These are phyloP conservation scores for Aleurites moluccanus DNA, from an alignment of 441 rosid genomes.

Conservation along the genomic window DNA sequence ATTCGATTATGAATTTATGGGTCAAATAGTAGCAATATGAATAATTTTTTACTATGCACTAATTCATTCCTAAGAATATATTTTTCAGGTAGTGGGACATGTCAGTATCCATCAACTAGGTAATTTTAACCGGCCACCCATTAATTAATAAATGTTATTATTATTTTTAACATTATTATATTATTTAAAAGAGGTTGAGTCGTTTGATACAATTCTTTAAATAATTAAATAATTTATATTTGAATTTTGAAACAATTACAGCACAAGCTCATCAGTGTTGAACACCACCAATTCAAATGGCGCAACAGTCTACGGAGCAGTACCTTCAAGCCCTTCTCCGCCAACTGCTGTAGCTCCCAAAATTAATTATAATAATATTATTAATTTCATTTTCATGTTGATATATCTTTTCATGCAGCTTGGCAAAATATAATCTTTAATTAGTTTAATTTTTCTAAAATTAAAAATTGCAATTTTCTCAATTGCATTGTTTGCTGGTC, in stretches of 20 bases:
- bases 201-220: not conserved
- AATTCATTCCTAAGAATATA: not conserved
- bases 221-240: no score
- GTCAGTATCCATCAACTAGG: slow-evolving; percentile 84
- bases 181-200: not conserved
- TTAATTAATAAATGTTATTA: not conserved
- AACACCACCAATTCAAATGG: slow-evolving; percentile 85
- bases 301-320: slow-evolving; percentile 69
- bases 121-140: slow-evolving; percentile 18
- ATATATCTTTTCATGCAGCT: slow-evolving; percentile 21
- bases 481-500: slow-evolving; percentile 12
- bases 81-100: slow-evolving; percentile 67
- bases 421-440: not conserved
- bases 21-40: no score
- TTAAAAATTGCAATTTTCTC: not conserved
- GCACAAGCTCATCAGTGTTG: slow-evolving; percentile 77
- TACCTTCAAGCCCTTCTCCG: slow-evolving; percentile 55
- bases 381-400: not conserved
- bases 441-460: not conserved
- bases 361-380: not conserved
- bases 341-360: slow-evolving; percentile 49
- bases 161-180: not conserved
- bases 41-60: not conserved
- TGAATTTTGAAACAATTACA: slow-evolving; percentile 26
- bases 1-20: no score